These are phyloP conservation scores for Incumbomyces delicatus DNA, from an alignment of 2,329 filamentous ascomycete genomes.

Conservation along the genomic window DNA sequence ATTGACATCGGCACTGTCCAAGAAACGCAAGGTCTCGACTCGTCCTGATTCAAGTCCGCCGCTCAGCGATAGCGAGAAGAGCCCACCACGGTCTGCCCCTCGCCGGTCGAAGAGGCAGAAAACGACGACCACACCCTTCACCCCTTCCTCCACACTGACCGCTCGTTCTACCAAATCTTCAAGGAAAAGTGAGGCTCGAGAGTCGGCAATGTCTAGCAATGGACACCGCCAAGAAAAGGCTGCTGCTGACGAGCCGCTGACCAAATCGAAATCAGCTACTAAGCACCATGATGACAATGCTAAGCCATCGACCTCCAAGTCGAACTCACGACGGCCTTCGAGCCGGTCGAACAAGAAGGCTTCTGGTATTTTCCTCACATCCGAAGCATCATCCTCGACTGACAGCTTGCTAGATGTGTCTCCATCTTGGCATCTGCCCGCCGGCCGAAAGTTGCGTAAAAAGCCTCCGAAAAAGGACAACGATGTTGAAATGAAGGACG, in stretches of 20 bases:
- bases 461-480: slow-evolving; percentile 45
- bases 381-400: slow-evolving; percentile 1
- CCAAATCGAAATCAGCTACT: slow-evolving; percentile 46
- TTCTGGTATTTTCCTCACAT: slow-evolving; percentile 30
- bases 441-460: slow-evolving; percentile 43
- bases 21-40: slow-evolving; percentile 67
- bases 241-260: slow-evolving; percentile 11
- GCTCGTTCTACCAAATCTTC: slow-evolving; percentile 7
- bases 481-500: slow-evolving; percentile 63
- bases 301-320: slow-evolving; percentile 44
- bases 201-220: slow-evolving; percentile 27
- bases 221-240: slow-evolving; percentile 9
- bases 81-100: slow-evolving; percentile 27
- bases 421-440: slow-evolving; percentile 7
- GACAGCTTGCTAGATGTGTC: not conserved
- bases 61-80: slow-evolving; percentile 23
- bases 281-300: slow-evolving; percentile 56
- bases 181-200: slow-evolving; percentile 10
- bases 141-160: slow-evolving; percentile 29
- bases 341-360: slow-evolving; percentile 61
- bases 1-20: slow-evolving; percentile 28
- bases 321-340: slow-evolving; percentile 58
- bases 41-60: slow-evolving; percentile 42
- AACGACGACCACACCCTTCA: slow-evolving; percentile 32
- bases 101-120: slow-evolving; percentile 65